These are phyloP conservation scores for Parafenestella ontariensis DNA, from an alignment of 2,329 filamentous ascomycete genomes.

Conservation along the genomic window DNA sequence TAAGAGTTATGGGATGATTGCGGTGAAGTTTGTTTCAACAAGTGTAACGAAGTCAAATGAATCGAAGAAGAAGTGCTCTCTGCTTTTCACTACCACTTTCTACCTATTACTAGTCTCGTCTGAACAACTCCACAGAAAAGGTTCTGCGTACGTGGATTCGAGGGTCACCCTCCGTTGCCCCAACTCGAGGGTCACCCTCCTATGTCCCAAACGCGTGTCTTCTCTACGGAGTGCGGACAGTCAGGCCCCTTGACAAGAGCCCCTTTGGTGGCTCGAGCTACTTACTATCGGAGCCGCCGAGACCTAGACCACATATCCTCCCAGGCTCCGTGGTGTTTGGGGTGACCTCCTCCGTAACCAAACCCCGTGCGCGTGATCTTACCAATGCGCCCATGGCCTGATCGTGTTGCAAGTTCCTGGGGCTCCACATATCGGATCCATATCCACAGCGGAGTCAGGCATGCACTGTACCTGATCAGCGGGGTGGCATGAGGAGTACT, in stretches of 20 bases:
- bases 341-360: background rate
- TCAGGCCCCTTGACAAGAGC: background rate
- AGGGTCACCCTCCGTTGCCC: background rate
- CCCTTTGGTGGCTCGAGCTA: background rate
- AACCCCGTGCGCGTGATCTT: too few species aligned
- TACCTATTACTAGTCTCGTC: background rate
- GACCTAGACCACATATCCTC: too few species aligned
- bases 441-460: too few species aligned
- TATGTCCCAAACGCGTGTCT: too few species aligned
- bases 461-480: too few species aligned
- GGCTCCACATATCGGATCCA: background rate
- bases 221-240: background rate
- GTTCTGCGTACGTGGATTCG: background rate
- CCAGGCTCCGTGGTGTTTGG: background rate
- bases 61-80: background rate
- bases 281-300: too few species aligned
- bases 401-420: background rate
- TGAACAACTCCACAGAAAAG: background rate
- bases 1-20: too few species aligned
- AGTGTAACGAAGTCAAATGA: too few species aligned
- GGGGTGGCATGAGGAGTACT: too few species aligned
- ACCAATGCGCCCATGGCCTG: background rate
- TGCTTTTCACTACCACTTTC: background rate
- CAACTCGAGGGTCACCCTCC: too few species aligned
- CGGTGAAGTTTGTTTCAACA: too few species aligned